phyloP scores from a whole-genome alignment of 306 rosid species.

The Begonia masoniana region DNA sequence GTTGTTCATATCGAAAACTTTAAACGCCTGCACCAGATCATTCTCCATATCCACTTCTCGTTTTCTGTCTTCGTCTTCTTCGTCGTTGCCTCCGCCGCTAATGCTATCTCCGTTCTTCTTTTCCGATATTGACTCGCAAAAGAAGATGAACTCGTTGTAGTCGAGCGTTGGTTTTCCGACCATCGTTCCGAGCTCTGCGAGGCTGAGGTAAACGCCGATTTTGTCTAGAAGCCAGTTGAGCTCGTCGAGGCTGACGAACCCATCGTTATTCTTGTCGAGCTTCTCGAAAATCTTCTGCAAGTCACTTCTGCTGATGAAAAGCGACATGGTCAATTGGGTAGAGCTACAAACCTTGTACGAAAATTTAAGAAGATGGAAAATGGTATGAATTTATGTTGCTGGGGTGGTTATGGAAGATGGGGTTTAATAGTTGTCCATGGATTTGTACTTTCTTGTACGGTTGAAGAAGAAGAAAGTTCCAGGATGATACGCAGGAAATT shows the following conservation, averaged over 20 bases:
- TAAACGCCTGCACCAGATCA: slow-evolving; percentile 54
- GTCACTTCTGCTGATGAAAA: slow-evolving; percentile 33
- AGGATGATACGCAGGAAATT: too few species aligned
- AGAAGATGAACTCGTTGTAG: slow-evolving; percentile 44
- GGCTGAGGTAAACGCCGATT: slow-evolving; percentile 15
- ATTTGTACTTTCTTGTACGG: too few species aligned
- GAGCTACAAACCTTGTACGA: too few species aligned
- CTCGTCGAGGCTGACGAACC: slow-evolving; percentile 47
- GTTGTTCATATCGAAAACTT: slow-evolving; percentile 62
- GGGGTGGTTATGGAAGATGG: too few species aligned
- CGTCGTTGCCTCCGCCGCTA: slow-evolving; percentile 2
- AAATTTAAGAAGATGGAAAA: too few species aligned
- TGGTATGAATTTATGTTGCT: not conserved
- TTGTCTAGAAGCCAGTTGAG: slow-evolving; percentile 35
- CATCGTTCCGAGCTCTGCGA: slow-evolving; percentile 34
- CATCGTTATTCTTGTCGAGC: slow-evolving; percentile 53
- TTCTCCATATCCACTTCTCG: slow-evolving; percentile 6
- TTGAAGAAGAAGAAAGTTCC: too few species aligned
- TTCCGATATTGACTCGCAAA: slow-evolving; percentile 39
- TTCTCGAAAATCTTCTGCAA: slow-evolving; percentile 53
- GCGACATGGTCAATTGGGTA: not conserved
- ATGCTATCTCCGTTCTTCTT: slow-evolving; percentile 11
- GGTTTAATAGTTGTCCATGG: too few species aligned
- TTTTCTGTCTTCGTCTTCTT: slow-evolving; percentile 1
- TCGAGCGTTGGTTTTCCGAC: slow-evolving; percentile 37